phyloP scores from a whole-genome alignment of 2,329 filamentous ascomycete genomes.

The Aspergillus chevalieri region DNA sequence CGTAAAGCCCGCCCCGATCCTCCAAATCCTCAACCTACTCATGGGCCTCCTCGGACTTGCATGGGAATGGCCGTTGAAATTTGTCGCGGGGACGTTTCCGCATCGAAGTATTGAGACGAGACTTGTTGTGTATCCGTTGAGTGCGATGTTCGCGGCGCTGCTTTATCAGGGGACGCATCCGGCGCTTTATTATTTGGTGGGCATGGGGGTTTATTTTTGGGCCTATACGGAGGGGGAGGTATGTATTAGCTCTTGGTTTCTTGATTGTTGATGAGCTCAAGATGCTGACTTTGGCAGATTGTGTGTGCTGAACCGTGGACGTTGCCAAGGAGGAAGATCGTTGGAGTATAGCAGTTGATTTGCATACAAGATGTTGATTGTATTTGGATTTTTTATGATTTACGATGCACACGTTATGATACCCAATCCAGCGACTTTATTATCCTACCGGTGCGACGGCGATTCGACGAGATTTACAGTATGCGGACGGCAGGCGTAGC shows the following conservation, averaged over 20 bases:
- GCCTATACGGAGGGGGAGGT: slow-evolving; percentile 97
- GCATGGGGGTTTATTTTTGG: slow-evolving; percentile 87
- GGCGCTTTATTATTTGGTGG: slow-evolving; percentile 85
- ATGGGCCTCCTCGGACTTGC: slow-evolving; percentile 71
- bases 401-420: background rate
- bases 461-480: too few species aligned
- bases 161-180: slow-evolving; percentile 91
- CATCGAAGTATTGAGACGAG: slow-evolving; percentile 84
- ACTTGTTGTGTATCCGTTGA: slow-evolving; percentile 74
- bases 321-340: slow-evolving; percentile 49
- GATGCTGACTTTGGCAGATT: slow-evolving; percentile 43
- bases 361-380: background rate
- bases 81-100: slow-evolving; percentile 67
- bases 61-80: slow-evolving; percentile 83
- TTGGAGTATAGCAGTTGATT: slow-evolving; percentile 23
- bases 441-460: too few species aligned
- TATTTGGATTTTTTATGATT: background rate
- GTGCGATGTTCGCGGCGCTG: slow-evolving; percentile 65
- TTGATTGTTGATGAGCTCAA: background rate
- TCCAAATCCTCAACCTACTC: slow-evolving; percentile 85
- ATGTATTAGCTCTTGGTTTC: slow-evolving; percentile 31
- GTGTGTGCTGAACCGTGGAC: slow-evolving; percentile 67
- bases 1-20: slow-evolving; percentile 77
- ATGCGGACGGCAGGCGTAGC: too few species aligned
- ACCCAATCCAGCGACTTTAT: too few species aligned